Evolutionary conservation across 2,329 filamentous ascomycete genomes (phyloP), one percentile per base, ranked within the genome.

Genomic region (Colletotrichum gigasporum): DNA sequence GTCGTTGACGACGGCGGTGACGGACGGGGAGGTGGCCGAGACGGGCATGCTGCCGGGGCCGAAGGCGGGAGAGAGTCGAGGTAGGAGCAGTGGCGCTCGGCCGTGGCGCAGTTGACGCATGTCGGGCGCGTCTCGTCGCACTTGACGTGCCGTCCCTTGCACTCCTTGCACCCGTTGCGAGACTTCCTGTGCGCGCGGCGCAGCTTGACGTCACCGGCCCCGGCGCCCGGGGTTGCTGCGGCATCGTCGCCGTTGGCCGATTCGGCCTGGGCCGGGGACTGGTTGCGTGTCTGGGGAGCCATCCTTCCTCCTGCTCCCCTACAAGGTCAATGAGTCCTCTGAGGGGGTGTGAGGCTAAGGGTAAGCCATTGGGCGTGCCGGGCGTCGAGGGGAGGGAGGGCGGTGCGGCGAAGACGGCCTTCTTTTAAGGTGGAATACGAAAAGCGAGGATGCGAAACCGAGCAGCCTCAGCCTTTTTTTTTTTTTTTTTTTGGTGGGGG

Each of bases 71-170:
- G 50, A 20, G 30, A 63, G 32, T 61, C 51, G 42, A 68, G 54
- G 50, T 67, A 82, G 0, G 75, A 75, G 61, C 79, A 82, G 6
- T 64, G 60, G 6, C 76, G 71, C 51, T 78, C 73, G 39, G 75
- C 75, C 42, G 75, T 74, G 18, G 72, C 68, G 67, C 80, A 82
- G 62, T 81, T 79, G 44, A 72, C 73, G 63, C 80, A 82, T 1
- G 72, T 61, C 2, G 80, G 80, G 4, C 74, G 74, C 7, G 66
- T 73, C 69, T 82, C 79, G 57, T 82, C 80, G 70, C 80, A 82
- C 34, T 78, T 79, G 56, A 79, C 78, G 44, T 80, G 78, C 2
- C 78, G 73, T 14, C 75, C 66, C 69, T 80, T 80, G 70, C 78
- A 80, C 66, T 78, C 77, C 59, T 66, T 72, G 65, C 78, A 80